Percentiles rank a stretch among this genome's conserved stretches.
Evolutionary conservation across 2,329 filamentous ascomycete genomes (phyloP).

Genomic region (Colletotrichum truncatum): DNA sequence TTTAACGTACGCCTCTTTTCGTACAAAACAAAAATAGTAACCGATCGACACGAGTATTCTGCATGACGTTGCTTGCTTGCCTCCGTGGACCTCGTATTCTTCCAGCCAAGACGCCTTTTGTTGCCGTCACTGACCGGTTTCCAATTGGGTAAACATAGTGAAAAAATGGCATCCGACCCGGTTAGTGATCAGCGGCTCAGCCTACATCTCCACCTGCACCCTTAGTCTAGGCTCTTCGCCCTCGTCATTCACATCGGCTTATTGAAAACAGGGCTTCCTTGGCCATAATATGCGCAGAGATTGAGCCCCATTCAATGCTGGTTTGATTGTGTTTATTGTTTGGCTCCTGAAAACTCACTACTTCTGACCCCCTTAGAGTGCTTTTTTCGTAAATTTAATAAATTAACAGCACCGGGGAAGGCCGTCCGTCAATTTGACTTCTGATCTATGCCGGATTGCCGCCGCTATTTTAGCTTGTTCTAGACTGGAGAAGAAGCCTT

Average conservation of each 20-base stretch:
- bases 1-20: background rate
- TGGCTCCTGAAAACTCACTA: background rate
- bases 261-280: background rate
- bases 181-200: conserved; percentile 17
- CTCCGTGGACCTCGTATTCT: conserved; percentile 16
- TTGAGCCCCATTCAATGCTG: background rate
- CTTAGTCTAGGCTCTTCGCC: background rate
- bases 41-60: background rate
- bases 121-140: background rate
- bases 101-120: background rate
- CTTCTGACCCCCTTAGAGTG: background rate
- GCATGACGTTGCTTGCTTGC: conserved; percentile 17
- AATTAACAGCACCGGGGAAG: background rate
- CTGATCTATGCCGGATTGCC: background rate
- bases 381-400: background rate
- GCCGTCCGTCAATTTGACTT: conserved; percentile 1
- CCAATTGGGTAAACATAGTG: background rate
- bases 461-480: conserved; percentile 2
- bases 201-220: conserved; percentile 13
- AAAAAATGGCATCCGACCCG: background rate
- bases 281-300: background rate
- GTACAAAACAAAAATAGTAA: conserved; percentile 14
- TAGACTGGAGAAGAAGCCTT: background rate
- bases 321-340: background rate
- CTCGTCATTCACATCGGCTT: conserved; percentile 4